Evolutionary conservation across 805 yeast genomes (phyloP).

Genomic region (Blastobotrys peoriensis): DNA sequence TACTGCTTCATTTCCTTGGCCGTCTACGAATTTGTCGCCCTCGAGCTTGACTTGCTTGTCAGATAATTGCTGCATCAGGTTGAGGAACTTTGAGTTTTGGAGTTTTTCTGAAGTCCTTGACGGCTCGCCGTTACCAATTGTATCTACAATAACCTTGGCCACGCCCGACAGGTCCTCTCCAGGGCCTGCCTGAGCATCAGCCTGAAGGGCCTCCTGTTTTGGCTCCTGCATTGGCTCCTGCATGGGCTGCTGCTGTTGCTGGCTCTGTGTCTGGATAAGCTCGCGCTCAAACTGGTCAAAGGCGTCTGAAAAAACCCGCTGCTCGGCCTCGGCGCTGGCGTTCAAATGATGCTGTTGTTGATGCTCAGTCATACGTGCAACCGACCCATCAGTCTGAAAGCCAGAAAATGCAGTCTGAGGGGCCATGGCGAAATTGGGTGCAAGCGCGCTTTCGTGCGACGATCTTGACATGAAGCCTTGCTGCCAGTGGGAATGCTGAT

Average conservation of each 20-base stretch:
- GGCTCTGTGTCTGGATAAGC: constrained; percentile 1
- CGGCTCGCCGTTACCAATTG: constrained; percentile 5
- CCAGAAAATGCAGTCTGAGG: not conserved
- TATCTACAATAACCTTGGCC: constrained; percentile 18
- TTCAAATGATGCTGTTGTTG: constrained; percentile 18
- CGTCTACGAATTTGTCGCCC: constrained; percentile 23
- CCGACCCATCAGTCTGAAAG: not conserved
- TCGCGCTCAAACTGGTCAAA: constrained; percentile 21
- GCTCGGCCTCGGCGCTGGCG: constrained; percentile 10
- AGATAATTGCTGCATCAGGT: constrained; percentile 23
- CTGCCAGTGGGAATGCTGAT: not conserved
- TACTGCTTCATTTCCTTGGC: constrained; percentile 15
- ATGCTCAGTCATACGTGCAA: constrained; percentile 18
- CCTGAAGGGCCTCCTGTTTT: constrained; percentile 2
- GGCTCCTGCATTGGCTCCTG: constrained; percentile 4
- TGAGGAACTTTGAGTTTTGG: constrained; percentile 22
- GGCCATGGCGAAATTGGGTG: not conserved
- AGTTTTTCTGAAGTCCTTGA: constrained; percentile 16
- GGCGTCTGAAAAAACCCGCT: constrained; percentile 21
- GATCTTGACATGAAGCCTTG: not conserved
- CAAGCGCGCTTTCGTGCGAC: not conserved
- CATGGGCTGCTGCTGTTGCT: constrained; percentile 2
- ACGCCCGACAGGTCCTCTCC: constrained; percentile 18
- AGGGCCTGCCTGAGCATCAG: not conserved
- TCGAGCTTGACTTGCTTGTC: constrained; percentile 20